Conservation (phyloP, 306 rosid genomes). For the Chamaecrista fasciculata region DNA sequence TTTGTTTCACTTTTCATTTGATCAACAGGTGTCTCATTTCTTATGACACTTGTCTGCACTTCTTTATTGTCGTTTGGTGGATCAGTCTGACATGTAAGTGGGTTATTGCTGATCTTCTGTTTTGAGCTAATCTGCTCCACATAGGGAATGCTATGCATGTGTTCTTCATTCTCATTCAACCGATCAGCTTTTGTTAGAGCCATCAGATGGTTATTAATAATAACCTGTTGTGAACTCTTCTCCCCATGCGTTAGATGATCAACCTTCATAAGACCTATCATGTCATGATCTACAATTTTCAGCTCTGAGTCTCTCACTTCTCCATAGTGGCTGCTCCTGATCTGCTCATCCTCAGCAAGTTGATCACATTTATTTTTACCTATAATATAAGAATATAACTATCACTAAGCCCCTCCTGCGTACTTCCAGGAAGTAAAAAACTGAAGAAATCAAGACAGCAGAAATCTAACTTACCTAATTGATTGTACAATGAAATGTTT, state of each 20-base stretch:
- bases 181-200: not conserved
- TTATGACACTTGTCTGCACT: not conserved
- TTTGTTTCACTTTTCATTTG: not conserved
- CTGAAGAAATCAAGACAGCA: no score
- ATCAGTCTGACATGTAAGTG: not conserved
- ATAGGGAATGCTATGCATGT: conserved; percentile 1
- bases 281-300: not conserved
- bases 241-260: not conserved
- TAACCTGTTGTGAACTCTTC: conserved; percentile 5
- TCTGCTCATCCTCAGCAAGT: not conserved
- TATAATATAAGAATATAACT: not conserved
- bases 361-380: conserved; percentile 1
- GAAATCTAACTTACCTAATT: no score
- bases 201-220: not conserved
- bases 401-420: no score
- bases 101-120: no score
- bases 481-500: no score
- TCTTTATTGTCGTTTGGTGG: not conserved
- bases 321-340: not conserved
- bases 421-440: no score
- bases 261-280: not conserved
- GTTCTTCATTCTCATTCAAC: conserved; percentile 22
- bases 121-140: no score
- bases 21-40: not conserved
- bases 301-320: conserved; percentile 8